Conservation (phyloP, 352 stramenopile species). For the Pythium brassicae region DNA sequence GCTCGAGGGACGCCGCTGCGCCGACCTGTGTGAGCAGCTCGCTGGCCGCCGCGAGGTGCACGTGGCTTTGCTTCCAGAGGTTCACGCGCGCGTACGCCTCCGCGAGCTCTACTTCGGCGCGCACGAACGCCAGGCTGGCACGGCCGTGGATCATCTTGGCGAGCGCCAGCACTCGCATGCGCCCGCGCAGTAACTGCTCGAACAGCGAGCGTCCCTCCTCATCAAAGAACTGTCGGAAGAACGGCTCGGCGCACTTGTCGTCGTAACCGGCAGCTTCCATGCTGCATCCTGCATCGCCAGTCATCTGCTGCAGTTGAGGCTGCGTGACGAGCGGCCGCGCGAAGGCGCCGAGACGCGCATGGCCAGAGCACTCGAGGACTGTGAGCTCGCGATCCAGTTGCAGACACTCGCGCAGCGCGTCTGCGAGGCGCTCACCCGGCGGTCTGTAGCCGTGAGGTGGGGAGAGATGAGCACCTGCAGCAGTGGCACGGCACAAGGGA, state of each 20-base stretch:
- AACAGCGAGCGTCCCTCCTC: slow-evolving; percentile 45
- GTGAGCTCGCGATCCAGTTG: slow-evolving; percentile 45
- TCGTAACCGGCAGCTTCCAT: slow-evolving; percentile 2
- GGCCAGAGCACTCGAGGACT: slow-evolving; percentile 59
- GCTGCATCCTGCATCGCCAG: not conserved
- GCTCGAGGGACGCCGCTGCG: not conserved
- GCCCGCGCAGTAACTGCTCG: slow-evolving; percentile 48
- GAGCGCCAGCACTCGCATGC: slow-evolving; percentile 54
- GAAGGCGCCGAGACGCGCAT: slow-evolving; percentile 54
- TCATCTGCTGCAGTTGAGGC: not conserved
- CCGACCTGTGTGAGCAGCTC: slow-evolving; percentile 36
- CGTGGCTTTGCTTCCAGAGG: slow-evolving; percentile 66
- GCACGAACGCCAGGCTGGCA: slow-evolving; percentile 29
- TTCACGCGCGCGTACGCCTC: slow-evolving; percentile 52
- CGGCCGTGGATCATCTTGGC: slow-evolving; percentile 44
- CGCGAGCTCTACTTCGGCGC: slow-evolving; percentile 47
- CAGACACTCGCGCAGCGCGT: slow-evolving; percentile 18
- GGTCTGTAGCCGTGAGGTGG: slow-evolving; percentile 15
- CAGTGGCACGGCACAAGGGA: too few relatives aligned
- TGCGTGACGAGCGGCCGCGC: slow-evolving; percentile 40
- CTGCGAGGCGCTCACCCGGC: slow-evolving; percentile 20
- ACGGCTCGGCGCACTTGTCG: slow-evolving; percentile 44
- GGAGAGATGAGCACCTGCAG: too few relatives aligned
- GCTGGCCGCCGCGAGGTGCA: slow-evolving; percentile 31
- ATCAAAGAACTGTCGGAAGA: slow-evolving; percentile 62